A percentile compares a stretch with the other conserved stretches of the same genome.
phyloP scores from a whole-genome alignment of 495 filamentous ascomycete species.

The Jackrogersella minutella region DNA sequence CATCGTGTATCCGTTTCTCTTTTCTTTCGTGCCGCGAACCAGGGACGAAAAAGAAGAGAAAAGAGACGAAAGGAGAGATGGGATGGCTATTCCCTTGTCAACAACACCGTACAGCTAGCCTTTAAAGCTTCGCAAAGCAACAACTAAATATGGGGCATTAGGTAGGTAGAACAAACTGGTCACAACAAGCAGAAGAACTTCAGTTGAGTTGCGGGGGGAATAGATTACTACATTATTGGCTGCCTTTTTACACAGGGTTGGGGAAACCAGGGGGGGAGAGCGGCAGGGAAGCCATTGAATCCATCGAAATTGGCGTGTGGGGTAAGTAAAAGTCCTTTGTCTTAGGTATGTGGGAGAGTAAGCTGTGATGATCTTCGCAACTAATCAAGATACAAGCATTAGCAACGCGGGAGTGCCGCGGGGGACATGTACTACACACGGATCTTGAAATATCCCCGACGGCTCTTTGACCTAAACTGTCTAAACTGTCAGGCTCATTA shows the following conservation, averaged over 20 bases:
- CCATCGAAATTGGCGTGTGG: conserved; percentile 30
- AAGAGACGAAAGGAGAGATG: conserved; percentile 14
- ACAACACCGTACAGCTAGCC: conserved; percentile 9
- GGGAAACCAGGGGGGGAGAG: conserved; percentile 17
- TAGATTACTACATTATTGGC: conserved; percentile 38
- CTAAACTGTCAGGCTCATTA: conserved; percentile 20
- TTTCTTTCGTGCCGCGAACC: conserved; percentile 6
- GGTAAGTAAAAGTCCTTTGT: conserved; percentile 22
- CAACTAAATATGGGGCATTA: conserved; percentile 17
- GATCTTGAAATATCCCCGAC: conserved; percentile 33
- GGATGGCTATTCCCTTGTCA: conserved; percentile 2
- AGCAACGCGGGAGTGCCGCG: conserved; percentile 30
- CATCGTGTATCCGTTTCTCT: conserved; percentile 20
- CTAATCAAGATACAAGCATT: conserved; percentile 18
- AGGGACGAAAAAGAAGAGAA: conserved; percentile 7
- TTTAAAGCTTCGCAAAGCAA: conserved; percentile 28
- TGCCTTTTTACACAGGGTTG: conserved; percentile 4
- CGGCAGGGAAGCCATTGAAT: conserved; percentile 9
- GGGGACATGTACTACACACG: conserved; percentile 18
- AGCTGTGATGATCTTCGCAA: conserved; percentile 24
- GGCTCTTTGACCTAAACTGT: background rate
- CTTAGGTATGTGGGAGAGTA: conserved; percentile 26
- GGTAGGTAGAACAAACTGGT: background rate
- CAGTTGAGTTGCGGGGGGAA: conserved; percentile 31
- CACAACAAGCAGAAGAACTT: background rate